These are phyloP conservation scores for Lenzites betulinus DNA, from an alignment of 768 basidiomycete species.

Conservation along the genomic window DNA sequence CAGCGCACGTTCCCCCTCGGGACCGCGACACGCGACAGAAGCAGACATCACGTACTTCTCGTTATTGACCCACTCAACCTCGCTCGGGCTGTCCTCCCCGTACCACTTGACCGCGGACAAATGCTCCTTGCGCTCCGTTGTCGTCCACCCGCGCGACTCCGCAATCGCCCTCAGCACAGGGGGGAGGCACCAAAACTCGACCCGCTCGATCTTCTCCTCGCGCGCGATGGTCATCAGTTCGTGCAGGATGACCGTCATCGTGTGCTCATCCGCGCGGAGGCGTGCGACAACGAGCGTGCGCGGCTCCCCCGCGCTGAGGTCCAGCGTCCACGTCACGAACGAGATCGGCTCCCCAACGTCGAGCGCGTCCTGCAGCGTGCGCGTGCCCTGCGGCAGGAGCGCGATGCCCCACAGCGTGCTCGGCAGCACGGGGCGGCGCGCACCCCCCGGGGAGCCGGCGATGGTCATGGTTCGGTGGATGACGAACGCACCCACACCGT, in stretches of 20 bases:
- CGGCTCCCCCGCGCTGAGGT: background rate
- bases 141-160: constrained; percentile 11
- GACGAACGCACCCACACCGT: constrained; percentile 52
- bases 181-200: constrained; percentile 21
- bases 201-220: constrained; percentile 13
- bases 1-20: no score
- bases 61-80: constrained; percentile 21
- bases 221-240: constrained; percentile 13
- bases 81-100: constrained; percentile 15
- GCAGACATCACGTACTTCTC: constrained; percentile 17
- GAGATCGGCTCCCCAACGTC: background rate
- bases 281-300: constrained; percentile 18
- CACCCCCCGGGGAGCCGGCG: constrained; percentile 11
- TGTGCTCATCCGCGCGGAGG: constrained; percentile 18
- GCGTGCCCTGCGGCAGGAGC: constrained; percentile 4
- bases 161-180: constrained; percentile 11
- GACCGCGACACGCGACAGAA: background rate
- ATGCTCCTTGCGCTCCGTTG: constrained; percentile 16
- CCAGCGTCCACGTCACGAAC: constrained; percentile 22
- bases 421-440: constrained; percentile 16
- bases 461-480: constrained; percentile 36
- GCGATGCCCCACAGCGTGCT: constrained; percentile 34
- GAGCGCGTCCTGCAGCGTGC: background rate
- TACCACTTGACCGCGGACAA: constrained; percentile 25
- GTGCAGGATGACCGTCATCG: constrained; percentile 15